Base-by-base conservation (phyloP, 129 eudicot species). In the Centaurea solstitialis region DNA sequence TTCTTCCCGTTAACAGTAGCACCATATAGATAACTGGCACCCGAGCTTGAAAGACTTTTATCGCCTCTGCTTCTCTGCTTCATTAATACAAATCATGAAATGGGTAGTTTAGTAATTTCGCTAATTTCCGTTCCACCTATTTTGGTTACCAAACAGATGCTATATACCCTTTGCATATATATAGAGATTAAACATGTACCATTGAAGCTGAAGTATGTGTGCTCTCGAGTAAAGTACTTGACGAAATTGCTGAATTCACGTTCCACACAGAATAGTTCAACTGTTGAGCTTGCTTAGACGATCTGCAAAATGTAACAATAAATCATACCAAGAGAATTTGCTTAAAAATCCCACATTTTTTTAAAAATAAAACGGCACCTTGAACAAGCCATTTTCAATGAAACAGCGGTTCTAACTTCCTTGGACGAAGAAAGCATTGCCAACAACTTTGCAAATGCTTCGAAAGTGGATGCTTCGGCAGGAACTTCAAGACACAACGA, bases 351-450 rank as follows among this genome's bases (percentile, higher is more conserved):
- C 23, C 4, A 67, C 37, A 67, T 7, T 9, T 11, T 7, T 69
- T 22, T n/a, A n/a, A 26, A 69, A 5, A 38, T 28, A 28, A 12
- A 12, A 9, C 43, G 39, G 74, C 24, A 96, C 99, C 99, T 91
- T 53, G 99, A 91, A 77, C 88, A 73, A 22, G 89, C 92, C 92
- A 83, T 84, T 86, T 89, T 93, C 85, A 91, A 71, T 5, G 99
- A 91, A 74, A 87, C 84, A 24, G 91, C 92, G 12, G 90, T 69
- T 50, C 97, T 88, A 73, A 90, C 92, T 89, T 93, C 99, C 88
- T 91, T 93, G 17, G 98, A 88, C 72, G 98, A 96, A 74, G 99
- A 93, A 84, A 96, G 99, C 76, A 90, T 89, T 1, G 95, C 88
- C 81, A 96, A 76, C 81, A 95, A 82, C 69, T 86, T 91, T 17